A percentile compares a stretch with the other conserved stretches of the same genome.
Evolutionary conservation across 768 basidiomycete genomes (phyloP).

Genomic region (Kondoa subrosea): DNA sequence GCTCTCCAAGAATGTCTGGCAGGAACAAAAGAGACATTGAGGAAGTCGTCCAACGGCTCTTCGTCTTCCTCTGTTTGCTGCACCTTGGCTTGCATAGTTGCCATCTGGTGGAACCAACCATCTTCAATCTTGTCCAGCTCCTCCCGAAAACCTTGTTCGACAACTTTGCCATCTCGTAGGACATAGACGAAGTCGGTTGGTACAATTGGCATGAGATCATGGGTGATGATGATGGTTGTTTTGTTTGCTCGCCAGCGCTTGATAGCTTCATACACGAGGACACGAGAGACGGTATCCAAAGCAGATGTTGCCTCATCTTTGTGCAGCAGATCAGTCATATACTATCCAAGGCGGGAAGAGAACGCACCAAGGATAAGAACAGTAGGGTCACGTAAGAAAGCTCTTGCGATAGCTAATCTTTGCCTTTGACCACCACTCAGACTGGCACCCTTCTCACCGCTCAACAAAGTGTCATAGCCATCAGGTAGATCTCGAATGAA

Average conservation of each 20-base stretch:
- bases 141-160: conserved; percentile 68
- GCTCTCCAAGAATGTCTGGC: neutral
- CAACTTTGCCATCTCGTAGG: conserved; percentile 58
- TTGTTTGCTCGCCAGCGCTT: conserved; percentile 54
- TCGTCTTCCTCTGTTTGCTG: conserved; percentile 27
- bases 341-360: conserved; percentile 12
- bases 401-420: conserved; percentile 72
- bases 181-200: conserved; percentile 76
- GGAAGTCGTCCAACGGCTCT: conserved; percentile 34
- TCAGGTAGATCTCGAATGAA: conserved; percentile 68
- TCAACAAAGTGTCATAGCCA: conserved; percentile 66
- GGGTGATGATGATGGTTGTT: conserved; percentile 87
- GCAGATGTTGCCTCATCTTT: conserved; percentile 41
- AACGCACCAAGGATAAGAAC: conserved; percentile 75
- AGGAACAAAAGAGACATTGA: neutral
- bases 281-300: conserved; percentile 67
- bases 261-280: conserved; percentile 55
- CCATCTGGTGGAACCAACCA: conserved; percentile 60
- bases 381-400: conserved; percentile 63
- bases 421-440: conserved; percentile 81
- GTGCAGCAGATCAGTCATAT: conserved; percentile 16
- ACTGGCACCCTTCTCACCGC: conserved; percentile 48
- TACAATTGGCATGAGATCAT: conserved; percentile 72
- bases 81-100: conserved; percentile 41
- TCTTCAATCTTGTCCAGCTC: conserved; percentile 48